Conservation (phyloP, 768 basidiomycete species). For the Tremella fuciformis region DNA sequence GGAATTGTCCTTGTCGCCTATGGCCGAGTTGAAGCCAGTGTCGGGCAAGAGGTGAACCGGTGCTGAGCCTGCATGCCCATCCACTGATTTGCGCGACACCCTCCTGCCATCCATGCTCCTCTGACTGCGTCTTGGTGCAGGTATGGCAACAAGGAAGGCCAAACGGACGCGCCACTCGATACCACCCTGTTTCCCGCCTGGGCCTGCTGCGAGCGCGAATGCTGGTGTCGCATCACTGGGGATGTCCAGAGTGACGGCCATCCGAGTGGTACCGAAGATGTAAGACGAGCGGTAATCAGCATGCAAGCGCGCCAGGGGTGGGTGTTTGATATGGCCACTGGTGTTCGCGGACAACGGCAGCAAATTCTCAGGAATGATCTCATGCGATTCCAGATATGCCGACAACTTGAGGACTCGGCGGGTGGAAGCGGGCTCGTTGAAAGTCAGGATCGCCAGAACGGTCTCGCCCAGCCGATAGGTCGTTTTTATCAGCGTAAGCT, state of each 20-base stretch:
- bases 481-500: constrained; percentile 85
- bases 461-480: constrained; percentile 91
- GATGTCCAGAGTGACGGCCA: constrained; percentile 85
- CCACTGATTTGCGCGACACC: neutral
- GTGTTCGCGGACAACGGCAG: constrained; percentile 60
- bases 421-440: constrained; percentile 69
- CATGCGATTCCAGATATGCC: constrained; percentile 84
- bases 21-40: constrained; percentile 24
- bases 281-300: constrained; percentile 82
- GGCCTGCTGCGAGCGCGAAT: constrained; percentile 66
- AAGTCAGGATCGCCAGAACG: constrained; percentile 77
- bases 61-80: neutral
- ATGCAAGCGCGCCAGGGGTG: constrained; percentile 68
- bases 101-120: neutral
- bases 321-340: constrained; percentile 38
- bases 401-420: constrained; percentile 83
- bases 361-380: constrained; percentile 56
- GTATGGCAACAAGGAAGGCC: constrained; percentile 77
- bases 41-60: constrained; percentile 19
- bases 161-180: constrained; percentile 86
- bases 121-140: constrained; percentile 7
- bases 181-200: constrained; percentile 59
- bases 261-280: constrained; percentile 67
- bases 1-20: constrained; percentile 58
- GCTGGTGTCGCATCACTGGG: constrained; percentile 86